Percentiles rank a stretch among this genome's conserved stretches.
These are phyloP conservation scores for Claviceps purpurea DNA, from an alignment of 2,329 filamentous ascomycete species.

Conservation along the genomic window DNA sequence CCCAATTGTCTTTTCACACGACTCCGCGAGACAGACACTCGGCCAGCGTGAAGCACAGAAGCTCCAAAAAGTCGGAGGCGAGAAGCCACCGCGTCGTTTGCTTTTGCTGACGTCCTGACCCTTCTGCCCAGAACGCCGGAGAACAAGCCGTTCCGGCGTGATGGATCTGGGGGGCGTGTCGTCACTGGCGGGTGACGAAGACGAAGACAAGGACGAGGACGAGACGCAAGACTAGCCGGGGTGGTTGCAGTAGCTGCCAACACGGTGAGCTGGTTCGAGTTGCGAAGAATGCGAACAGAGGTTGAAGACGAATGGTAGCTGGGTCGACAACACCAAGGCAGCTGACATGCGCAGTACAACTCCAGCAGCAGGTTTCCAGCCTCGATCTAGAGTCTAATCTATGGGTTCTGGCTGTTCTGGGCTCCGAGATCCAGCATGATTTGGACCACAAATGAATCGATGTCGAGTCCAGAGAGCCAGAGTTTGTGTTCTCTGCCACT, in stretches of 20 bases:
- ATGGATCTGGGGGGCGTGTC: neutral
- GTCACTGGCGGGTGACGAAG: neutral
- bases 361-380: too few species aligned
- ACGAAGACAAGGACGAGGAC: neutral
- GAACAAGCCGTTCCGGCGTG: neutral
- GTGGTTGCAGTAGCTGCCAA: slow-evolving; percentile 3
- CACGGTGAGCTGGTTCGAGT: neutral
- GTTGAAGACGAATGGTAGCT: neutral
- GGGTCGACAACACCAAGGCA: neutral
- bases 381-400: too few species aligned
- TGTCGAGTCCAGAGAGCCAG: too few species aligned
- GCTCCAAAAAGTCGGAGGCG: too few species aligned
- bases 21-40: neutral
- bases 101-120: too few species aligned
- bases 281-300: neutral
- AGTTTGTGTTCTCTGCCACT: too few species aligned
- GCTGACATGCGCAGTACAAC: neutral
- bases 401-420: too few species aligned
- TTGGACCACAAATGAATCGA: too few species aligned
- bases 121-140: neutral
- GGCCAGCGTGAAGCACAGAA: neutral
- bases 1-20: neutral
- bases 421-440: too few species aligned
- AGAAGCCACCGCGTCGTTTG: too few species aligned
- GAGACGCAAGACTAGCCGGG: neutral